Evolutionary conservation across 345 rosid species (phyloP), one percentile per base, ranked within the genome.

Genomic region (Salix viminalis): DNA sequence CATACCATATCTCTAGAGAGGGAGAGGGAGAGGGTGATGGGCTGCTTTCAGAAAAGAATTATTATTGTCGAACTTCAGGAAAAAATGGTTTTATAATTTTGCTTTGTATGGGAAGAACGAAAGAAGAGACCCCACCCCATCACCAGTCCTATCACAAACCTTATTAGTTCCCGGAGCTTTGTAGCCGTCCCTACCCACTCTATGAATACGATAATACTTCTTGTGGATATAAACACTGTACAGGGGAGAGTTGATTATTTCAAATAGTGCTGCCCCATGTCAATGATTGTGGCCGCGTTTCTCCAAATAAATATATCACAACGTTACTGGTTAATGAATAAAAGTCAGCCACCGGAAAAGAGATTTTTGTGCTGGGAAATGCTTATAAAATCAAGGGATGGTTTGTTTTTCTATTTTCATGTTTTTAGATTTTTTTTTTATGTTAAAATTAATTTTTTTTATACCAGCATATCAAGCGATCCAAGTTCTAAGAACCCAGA

Each of bases 171-270:
- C 69, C 54, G 68, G 56, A 79, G 69, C 77, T 74, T 69, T 75
- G 77, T 60, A 80, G 81, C 89, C 37, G 87, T 82, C 86, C 91
- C 89, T 76, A 88, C 88, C 87, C 64, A 32, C 30, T 28, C 30
- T 28, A 28, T 32, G 34, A 32, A 32, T 32, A 32, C 34, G 5
- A 32, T 32, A 32, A 32, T 32, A 32, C 34, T 32, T 32, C 34
- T 32, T 32, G 4, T 32, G 34, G 37, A 18, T 18, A 5, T 70
- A 2, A 16, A 2, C 16, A 32, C 34, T 32, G 34, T 32, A 32
- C 34, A 58, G 26, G 18, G 21, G 19, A 42, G 6, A 6, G 9
- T 2, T 56, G 26, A 46, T 19, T 41, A 72, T 41, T 65, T 41
- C 50, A 50, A 19, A 50, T 18, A 23, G n/a, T 12, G 5, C 6